Evolutionary conservation across 2,329 filamentous ascomycete genomes (phyloP), one percentile per base, ranked within the genome.

Genomic region (Phialophora tarda): DNA sequence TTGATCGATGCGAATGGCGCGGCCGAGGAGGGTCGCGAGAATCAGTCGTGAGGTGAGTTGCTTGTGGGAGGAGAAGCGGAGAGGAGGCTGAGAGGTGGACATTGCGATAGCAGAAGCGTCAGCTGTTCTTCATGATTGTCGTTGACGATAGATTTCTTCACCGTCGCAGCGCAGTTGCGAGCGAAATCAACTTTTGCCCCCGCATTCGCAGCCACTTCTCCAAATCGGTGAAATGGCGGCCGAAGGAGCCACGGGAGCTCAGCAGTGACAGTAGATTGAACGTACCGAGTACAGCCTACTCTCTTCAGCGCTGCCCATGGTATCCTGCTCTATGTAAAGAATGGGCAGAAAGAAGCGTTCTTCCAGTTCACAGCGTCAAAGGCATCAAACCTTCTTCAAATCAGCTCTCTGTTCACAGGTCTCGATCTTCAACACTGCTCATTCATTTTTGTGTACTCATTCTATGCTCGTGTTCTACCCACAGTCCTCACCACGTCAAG

Each of bases 11-110:
- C 94, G 93, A 63, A 98, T 82, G 2, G 95, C 89, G 44, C 90
- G 88, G 72, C 95, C 95, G 69, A 93, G 97, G 68, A 99, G 87
- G 2, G 95, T 98, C 23, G 95, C 88, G 62, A 99, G 88, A 53
- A 96, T 87, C 53, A 99, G 88, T 61, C 95, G 91, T 73, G 92
- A 89, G 41, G 91, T 85, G 68, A 99, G 89, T 72, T 90, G 88
- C 73, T 90, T 89, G 78, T 97, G 93, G 73, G 91, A 89, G 59
- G 91, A 94, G 77, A 99, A 93, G 72, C 88, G 88, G 65, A 96
- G 73, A 4, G 83, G 82, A 30, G 80, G 77, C 66, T 83, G 82
- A 47, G 81, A 77, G 68, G 78, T 78, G 5, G 78, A 76, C 77
- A 81, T 80, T 21, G 21, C 62, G 17, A 21, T 38, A 24, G 51